A percentile compares a stretch with the other conserved stretches of the same genome.
Conservation (phyloP, 768 basidiomycete species). For the Collybia mongolica region DNA sequence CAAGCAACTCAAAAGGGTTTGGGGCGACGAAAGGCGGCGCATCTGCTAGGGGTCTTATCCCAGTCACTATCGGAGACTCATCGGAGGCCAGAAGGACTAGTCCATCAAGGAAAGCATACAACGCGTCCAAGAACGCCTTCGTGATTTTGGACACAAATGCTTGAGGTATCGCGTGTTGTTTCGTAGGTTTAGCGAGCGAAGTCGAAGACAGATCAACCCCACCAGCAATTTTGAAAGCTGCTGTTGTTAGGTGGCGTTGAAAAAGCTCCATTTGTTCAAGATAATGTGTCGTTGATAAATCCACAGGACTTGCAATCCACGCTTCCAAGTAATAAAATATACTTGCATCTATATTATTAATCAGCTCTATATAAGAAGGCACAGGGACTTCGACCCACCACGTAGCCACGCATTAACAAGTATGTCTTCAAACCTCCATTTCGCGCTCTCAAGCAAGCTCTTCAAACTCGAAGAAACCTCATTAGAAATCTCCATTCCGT, state of each 20-base stretch:
- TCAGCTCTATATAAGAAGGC: not conserved
- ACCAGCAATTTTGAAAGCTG: slow-evolving; percentile 79
- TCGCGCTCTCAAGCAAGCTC: slow-evolving; percentile 72
- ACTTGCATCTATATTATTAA: slow-evolving; percentile 61
- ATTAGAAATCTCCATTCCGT: slow-evolving; percentile 74
- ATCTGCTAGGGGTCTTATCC: slow-evolving; percentile 31
- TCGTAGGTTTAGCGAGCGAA: slow-evolving; percentile 47
- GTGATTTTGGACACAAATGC: slow-evolving; percentile 74
- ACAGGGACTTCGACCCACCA: slow-evolving; percentile 46
- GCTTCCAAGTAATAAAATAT: slow-evolving; percentile 82
- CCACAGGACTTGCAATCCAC: slow-evolving; percentile 69
- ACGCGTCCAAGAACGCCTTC: slow-evolving; percentile 79
- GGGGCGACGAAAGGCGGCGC: slow-evolving; percentile 31
- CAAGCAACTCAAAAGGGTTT: slow-evolving; percentile 55
- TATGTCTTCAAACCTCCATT: slow-evolving; percentile 88
- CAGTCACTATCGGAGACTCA: slow-evolving; percentile 51
- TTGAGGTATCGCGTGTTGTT: slow-evolving; percentile 60
- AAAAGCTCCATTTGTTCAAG: slow-evolving; percentile 77
- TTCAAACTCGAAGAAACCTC: slow-evolving; percentile 70
- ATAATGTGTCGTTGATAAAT: slow-evolving; percentile 70
- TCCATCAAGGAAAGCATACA: slow-evolving; percentile 87
- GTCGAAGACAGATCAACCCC: slow-evolving; percentile 60
- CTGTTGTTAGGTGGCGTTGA: slow-evolving; percentile 74
- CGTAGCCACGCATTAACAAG: slow-evolving; percentile 78
- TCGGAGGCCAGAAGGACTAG: slow-evolving; percentile 76